phyloP scores from a whole-genome alignment of 1,284 basidiomycete genomes.

The Ganoderma leucocontextum region DNA sequence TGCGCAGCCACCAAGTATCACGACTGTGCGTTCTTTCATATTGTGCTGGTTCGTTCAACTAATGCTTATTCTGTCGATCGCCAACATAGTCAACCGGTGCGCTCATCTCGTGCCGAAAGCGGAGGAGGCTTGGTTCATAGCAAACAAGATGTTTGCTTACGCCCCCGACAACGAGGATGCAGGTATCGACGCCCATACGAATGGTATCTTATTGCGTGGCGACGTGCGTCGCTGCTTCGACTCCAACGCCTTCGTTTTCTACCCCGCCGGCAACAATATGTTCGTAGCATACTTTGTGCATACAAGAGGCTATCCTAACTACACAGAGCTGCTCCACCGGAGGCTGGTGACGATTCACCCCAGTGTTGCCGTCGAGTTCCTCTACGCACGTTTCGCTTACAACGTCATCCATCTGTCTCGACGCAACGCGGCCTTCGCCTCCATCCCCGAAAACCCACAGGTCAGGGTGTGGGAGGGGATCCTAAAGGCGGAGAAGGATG shows the following conservation, averaged over 20 bases:
- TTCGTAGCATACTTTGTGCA: neutral
- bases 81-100: neutral
- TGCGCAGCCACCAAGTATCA: neutral
- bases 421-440: neutral
- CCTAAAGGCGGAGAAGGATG: neutral
- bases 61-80: neutral
- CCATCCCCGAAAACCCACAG: neutral
- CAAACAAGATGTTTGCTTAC: neutral
- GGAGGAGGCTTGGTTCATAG: neutral
- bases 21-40: neutral
- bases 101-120: neutral
- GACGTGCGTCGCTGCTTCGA: neutral
- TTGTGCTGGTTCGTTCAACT: neutral
- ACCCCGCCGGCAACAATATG: neutral
- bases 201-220: neutral
- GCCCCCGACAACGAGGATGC: neutral
- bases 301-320: neutral
- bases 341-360: neutral
- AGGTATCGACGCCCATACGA: neutral
- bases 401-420: neutral
- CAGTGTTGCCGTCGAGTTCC: too few species aligned
- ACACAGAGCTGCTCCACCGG: neutral
- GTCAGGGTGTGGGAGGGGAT: neutral
- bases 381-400: constrained; percentile 6
- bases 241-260: neutral